Evolutionary conservation across 768 basidiomycete species (phyloP), one percentile per base, ranked within the genome.

Genomic region (Suillus sp.): DNA sequence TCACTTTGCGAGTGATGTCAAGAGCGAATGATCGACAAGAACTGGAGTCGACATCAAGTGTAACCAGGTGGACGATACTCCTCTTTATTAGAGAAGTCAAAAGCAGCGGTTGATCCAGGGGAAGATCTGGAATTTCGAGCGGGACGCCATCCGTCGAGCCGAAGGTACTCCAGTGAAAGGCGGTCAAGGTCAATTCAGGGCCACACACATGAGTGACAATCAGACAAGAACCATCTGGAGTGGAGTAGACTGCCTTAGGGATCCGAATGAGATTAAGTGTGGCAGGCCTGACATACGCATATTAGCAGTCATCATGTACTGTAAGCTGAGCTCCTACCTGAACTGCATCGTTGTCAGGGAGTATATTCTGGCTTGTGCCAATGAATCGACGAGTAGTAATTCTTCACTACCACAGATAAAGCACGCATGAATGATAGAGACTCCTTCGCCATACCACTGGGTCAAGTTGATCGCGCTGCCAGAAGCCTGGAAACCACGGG

Each of bases 221-320:
- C n/a, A 87, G 68, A 65, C 85, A 86, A 27, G 86, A 77, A 0
- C 84, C 85, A 65, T 87, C 86, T 0, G 86, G 84, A 0, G 86
- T 79, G 1, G 84, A 79, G 67, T 73, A 74, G 20, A 81, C 74
- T n/a, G 65, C 70, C 18, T 57, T 64, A 0, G 84, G 83, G 3
- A 70, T 54, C 18, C 67, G 64, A 0, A 71, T 65, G 7, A 86
- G 72, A 18, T 78, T 71, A 5, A 86, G 66, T 0, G 78, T 73
- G 0, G 84, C 81, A 13, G 84, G 81, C 30, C 85, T 86, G 56
- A 4, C 10, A 50, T 9, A 10, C 58, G 37, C 55, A 37, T 43
- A 32, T 2, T 13, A 50, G 20, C 14, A 7, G 25, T 3, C 5
- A 27, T 9, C 47, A 22, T 22, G 9, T 27, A 32, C 8, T 27